phyloP scores from a whole-genome alignment of 176 grass and related monocot species.

The Tuctoria greenei region DNA sequence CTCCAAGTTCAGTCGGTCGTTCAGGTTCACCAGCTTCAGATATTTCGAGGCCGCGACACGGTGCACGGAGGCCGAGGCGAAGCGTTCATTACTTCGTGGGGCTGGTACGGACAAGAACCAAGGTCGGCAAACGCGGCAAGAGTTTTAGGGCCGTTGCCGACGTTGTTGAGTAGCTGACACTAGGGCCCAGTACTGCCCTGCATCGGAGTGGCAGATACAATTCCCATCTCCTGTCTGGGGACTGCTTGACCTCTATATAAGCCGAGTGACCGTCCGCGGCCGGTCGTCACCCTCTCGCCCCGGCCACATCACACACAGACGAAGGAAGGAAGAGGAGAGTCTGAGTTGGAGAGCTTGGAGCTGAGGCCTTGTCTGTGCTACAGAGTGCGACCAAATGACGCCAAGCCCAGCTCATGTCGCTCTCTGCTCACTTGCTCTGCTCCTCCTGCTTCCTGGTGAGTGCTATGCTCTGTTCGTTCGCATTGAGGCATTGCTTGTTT shows the following conservation, averaged over 20 bases:
- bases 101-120: constrained; percentile 8
- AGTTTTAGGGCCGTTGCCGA: background rate
- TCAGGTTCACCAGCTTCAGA: background rate
- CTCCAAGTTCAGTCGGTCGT: background rate
- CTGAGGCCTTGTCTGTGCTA: background rate
- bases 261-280: background rate
- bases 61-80: background rate
- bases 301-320: background rate
- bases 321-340: background rate
- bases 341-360: constrained; percentile 1
- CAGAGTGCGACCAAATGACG: constrained; percentile 10
- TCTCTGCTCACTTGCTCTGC: constrained; percentile 36
- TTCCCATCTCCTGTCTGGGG: background rate
- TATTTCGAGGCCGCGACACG: background rate
- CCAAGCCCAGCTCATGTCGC: constrained; percentile 27
- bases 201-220: background rate
- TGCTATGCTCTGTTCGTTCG: background rate
- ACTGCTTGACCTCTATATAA: constrained; percentile 20
- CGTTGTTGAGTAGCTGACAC: background rate
- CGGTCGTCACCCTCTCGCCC: background rate
- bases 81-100: background rate
- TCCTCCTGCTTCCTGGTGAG: constrained; percentile 47
- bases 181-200: background rate
- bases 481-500: background rate
- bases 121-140: constrained; percentile 11